A percentile compares a stretch with the other conserved stretches of the same genome.
phyloP scores from a whole-genome alignment of 2,329 filamentous ascomycete species.

The Onygena corvina region DNA sequence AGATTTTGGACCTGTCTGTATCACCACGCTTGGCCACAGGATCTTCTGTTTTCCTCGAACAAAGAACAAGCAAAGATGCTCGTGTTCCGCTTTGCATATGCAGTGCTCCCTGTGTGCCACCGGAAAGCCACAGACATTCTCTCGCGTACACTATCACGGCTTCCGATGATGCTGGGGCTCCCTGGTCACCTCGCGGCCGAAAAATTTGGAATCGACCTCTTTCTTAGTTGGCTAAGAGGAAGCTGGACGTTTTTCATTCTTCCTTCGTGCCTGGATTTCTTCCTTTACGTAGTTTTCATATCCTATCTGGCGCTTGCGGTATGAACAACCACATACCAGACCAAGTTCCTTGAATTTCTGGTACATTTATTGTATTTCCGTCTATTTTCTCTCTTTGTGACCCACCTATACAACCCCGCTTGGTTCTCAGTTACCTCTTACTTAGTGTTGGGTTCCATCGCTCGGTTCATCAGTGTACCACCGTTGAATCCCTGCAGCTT shows the following conservation, averaged over 20 bases:
- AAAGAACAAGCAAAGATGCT: constrained; percentile 6
- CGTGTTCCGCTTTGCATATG: constrained; percentile 5
- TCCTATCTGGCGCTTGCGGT: too few relatives aligned
- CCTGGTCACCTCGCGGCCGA: neutral
- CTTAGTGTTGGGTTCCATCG: neutral
- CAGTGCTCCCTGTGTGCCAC: neutral
- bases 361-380: neutral
- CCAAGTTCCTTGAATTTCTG: too few relatives aligned
- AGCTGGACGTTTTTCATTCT: neutral
- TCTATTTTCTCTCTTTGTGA: neutral
- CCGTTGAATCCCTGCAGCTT: neutral
- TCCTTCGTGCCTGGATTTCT: neutral
- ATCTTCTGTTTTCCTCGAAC: constrained; percentile 5
- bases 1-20: constrained; percentile 7
- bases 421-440: neutral
- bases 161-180: neutral
- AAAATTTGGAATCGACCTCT: neutral
- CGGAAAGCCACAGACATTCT: constrained; percentile 1
- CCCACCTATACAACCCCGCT: neutral
- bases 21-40: constrained; percentile 6
- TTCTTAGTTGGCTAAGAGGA: constrained; percentile 1
- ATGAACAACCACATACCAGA: too few relatives aligned
- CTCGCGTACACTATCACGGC: neutral
- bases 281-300: neutral
- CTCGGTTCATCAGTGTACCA: constrained; percentile 1